Conservation (phyloP, 2,329 filamentous ascomycete species). For the Ascocoryne sarcoides region DNA sequence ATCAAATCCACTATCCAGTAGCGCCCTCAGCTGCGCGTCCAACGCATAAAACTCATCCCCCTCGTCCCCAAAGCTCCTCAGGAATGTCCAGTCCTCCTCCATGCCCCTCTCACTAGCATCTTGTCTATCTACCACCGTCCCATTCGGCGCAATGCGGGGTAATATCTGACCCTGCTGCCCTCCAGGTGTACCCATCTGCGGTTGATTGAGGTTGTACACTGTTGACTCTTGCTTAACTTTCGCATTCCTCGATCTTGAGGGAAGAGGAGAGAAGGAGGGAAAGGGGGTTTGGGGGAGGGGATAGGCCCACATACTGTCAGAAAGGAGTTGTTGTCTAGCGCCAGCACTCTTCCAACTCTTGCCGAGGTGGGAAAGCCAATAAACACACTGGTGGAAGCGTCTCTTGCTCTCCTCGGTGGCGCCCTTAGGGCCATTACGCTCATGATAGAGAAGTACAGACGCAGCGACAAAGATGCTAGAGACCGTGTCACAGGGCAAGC, state of each 20-base stretch:
- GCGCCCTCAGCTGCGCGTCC: conserved; percentile 23
- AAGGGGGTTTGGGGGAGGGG: too few species aligned
- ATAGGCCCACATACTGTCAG: conserved; percentile 25
- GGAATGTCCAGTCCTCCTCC: conserved; percentile 25
- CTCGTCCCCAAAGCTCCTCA: conserved; percentile 24
- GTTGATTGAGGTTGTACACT: conserved; percentile 17
- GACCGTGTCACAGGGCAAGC: conserved; percentile 26
- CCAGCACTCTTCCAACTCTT: conserved; percentile 27
- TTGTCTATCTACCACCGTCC: neutral
- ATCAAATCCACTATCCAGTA: conserved; percentile 15
- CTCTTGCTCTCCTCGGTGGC: conserved; percentile 13
- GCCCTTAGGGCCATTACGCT: conserved; percentile 6
- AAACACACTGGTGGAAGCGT: conserved; percentile 22
- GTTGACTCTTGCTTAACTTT: neutral
- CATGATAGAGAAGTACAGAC: conserved; percentile 23
- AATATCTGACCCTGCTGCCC: neutral
- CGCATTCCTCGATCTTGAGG: neutral
- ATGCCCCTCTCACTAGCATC: conserved; percentile 1
- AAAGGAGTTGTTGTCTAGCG: conserved; percentile 22
- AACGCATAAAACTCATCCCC: conserved; percentile 25
- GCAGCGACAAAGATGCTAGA: conserved; percentile 26
- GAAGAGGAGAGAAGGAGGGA: too few species aligned
- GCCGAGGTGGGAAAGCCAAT: conserved; percentile 25
- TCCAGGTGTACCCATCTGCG: conserved; percentile 4
- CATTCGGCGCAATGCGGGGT: conserved; percentile 2